Percentiles rank a stretch among this genome's conserved stretches.
Evolutionary conservation across 805 yeast species (phyloP).

Genomic region (Yamadazyma tumulicola): DNA sequence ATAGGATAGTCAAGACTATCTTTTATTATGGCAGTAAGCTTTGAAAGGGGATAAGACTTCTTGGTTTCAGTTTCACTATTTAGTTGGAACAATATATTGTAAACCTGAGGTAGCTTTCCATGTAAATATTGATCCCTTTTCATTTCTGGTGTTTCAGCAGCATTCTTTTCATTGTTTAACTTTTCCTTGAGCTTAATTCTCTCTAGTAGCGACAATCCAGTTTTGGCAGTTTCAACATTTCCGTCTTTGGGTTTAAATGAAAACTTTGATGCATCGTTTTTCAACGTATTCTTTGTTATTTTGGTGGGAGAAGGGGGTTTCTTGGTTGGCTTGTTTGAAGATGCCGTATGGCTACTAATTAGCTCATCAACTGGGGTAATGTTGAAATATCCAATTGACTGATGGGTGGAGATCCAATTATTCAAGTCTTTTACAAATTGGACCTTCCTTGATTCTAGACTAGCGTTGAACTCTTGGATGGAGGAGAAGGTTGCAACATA

Average conservation of each 20-base stretch:
- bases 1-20: constrained; percentile 34
- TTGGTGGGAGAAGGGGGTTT: constrained; percentile 9
- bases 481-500: constrained; percentile 9
- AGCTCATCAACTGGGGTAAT: constrained; percentile 5
- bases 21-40: constrained; percentile 23
- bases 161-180: constrained; percentile 13
- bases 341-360: constrained; percentile 5
- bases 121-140: constrained; percentile 20
- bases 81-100: constrained; percentile 33
- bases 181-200: constrained; percentile 36
- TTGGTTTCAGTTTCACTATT: constrained; percentile 3
- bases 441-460: constrained; percentile 15
- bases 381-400: constrained; percentile 8
- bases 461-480: constrained; percentile 9
- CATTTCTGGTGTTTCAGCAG: constrained; percentile 17
- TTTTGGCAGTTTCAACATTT: constrained; percentile 13
- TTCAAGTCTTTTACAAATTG: constrained; percentile 16
- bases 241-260: constrained; percentile 28
- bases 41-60: constrained; percentile 21
- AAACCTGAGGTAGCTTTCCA: constrained; percentile 28
- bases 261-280: constrained; percentile 35
- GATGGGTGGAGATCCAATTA: constrained; percentile 21
- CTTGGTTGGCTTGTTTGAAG: neutral
- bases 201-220: constrained; percentile 33
- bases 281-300: constrained; percentile 19